Percentiles rank a stretch among this genome's conserved stretches.
phyloP scores from a whole-genome alignment of 768 basidiomycete species.

The Coprinellus micaceus region DNA sequence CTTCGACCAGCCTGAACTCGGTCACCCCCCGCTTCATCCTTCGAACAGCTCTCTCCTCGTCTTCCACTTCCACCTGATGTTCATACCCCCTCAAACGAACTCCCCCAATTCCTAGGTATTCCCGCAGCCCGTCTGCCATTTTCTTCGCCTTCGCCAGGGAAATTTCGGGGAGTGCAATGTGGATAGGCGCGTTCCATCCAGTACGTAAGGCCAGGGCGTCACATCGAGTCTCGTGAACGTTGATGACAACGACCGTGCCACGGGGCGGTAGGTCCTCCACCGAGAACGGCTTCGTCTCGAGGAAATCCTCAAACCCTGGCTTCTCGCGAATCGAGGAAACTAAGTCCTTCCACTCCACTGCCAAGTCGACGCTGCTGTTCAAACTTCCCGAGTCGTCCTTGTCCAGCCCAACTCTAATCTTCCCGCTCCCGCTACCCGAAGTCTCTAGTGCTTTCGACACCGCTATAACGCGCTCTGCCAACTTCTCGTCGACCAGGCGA shows the following conservation, averaged over 20 bases:
- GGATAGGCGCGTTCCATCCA: neutral
- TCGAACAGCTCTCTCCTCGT: neutral
- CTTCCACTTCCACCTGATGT: conserved; percentile 9
- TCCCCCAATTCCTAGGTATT: neutral
- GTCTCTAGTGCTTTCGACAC: conserved; percentile 16
- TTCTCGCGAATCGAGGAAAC: neutral
- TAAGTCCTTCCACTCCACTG: neutral
- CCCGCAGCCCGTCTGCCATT: neutral
- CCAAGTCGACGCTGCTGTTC: neutral
- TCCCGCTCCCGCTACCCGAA: no score
- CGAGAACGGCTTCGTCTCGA: neutral
- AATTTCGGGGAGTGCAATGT: conserved; percentile 10
- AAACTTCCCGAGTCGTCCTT: neutral
- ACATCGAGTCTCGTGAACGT: neutral
- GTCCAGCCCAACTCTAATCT: neutral
- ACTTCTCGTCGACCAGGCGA: neutral
- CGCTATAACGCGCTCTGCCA: conserved; percentile 11
- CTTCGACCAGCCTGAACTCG: no score
- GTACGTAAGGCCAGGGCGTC: conserved; percentile 7
- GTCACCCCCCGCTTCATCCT: neutral
- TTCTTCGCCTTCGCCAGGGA: neutral
- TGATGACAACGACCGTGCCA: conserved; percentile 10
- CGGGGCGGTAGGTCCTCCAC: neutral
- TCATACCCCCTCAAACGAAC: conserved; percentile 6
- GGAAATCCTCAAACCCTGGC: conserved; percentile 1